phyloP scores from a whole-genome alignment of 164 flowering plant species.

The Taxillus chinensis region DNA sequence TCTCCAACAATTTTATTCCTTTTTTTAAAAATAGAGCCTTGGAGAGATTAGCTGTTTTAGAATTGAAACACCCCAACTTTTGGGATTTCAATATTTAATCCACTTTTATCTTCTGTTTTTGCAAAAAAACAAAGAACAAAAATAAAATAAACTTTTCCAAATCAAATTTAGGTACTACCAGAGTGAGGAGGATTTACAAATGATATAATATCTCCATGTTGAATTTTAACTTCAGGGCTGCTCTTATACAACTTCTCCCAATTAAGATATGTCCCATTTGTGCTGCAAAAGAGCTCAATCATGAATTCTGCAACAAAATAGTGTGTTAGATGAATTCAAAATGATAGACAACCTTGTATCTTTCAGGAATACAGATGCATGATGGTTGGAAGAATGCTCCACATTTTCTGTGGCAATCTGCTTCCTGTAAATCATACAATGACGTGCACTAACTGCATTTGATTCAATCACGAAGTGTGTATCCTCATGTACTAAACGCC shows the following conservation, averaged over 20 bases:
- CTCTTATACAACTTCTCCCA: conserved; percentile 63
- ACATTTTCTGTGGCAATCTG: conserved; percentile 22
- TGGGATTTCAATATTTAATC: too few relatives aligned
- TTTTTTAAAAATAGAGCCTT: too few relatives aligned
- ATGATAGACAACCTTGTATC: conserved; percentile 61
- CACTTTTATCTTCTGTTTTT: too few relatives aligned
- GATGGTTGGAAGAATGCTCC: conserved; percentile 16
- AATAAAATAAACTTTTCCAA: background rate
- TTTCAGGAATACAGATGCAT: conserved; percentile 40
- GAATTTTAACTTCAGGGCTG: conserved; percentile 39
- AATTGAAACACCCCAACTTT: too few relatives aligned
- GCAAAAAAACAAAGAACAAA: too few relatives aligned
- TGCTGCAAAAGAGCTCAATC: conserved; percentile 39
- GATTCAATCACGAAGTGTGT: conserved; percentile 55
- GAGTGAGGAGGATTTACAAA: conserved; percentile 63
- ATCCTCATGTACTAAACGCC: conserved; percentile 49
- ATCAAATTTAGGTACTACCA: conserved; percentile 24
- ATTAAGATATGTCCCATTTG: conserved; percentile 86
- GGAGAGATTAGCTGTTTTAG: too few relatives aligned
- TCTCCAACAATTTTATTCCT: too few relatives aligned
- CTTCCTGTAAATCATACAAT: conserved; percentile 66
- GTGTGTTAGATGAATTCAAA: background rate
- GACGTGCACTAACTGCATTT: conserved; percentile 57
- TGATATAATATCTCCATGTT: conserved; percentile 86
- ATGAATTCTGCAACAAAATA: conserved; percentile 1